phyloP scores from a whole-genome alignment of 768 basidiomycete species.

The Rhodotorula babjevae region DNA sequence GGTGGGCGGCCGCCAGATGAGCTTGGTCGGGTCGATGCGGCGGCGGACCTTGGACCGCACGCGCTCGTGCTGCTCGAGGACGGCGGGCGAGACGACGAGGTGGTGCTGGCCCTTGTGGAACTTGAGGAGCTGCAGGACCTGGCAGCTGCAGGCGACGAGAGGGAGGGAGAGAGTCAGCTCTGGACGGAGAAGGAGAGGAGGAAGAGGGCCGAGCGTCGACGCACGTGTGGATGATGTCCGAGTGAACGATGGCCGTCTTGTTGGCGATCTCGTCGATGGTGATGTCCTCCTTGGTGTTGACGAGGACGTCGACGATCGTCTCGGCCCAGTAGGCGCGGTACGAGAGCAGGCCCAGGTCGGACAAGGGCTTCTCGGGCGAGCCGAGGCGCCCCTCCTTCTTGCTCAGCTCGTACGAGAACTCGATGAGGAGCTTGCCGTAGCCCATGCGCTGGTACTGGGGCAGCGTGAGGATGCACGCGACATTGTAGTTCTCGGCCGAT shows the following conservation, averaged over 20 bases:
- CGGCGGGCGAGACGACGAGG: conserved; percentile 82
- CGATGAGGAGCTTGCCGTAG: conserved; percentile 90
- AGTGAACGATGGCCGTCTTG: conserved; percentile 87
- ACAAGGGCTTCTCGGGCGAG: conserved; percentile 94
- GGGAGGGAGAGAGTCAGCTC: background rate
- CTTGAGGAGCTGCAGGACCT: conserved; percentile 88
- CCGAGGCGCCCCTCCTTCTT: conserved; percentile 94
- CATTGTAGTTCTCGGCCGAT: conserved; percentile 94
- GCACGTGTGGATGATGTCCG: conserved; percentile 97
- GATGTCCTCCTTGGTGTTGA: conserved; percentile 70
- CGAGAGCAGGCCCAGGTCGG: conserved; percentile 83
- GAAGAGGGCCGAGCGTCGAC: conserved; percentile 47
- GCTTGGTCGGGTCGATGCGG: conserved; percentile 68
- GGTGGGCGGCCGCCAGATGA: conserved; percentile 92
- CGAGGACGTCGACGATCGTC: conserved; percentile 73
- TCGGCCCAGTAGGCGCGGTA: conserved; percentile 98
- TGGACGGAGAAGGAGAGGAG: background rate
- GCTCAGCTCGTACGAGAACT: conserved; percentile 95
- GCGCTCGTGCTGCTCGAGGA: conserved; percentile 86
- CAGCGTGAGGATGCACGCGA: conserved; percentile 96
- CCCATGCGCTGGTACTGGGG: conserved; percentile 97
- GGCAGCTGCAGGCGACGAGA: conserved; percentile 59
- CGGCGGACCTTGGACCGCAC: conserved; percentile 69
- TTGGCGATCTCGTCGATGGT: conserved; percentile 97
- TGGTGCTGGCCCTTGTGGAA: conserved; percentile 93